Base-by-base conservation (phyloP, 371 early-diverging fungal species). In the Mortierella sp. region DNA sequence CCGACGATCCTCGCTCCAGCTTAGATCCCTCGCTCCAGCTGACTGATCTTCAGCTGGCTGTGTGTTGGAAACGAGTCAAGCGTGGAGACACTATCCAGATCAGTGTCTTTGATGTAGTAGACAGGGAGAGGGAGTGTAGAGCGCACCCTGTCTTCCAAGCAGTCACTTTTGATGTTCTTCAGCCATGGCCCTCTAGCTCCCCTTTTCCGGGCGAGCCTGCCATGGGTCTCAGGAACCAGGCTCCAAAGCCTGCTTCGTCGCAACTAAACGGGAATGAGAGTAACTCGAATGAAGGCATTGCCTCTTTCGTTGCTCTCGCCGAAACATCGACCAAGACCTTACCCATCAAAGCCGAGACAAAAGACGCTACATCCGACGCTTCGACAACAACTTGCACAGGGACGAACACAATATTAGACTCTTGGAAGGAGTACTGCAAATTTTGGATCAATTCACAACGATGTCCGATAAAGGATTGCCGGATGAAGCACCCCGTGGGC, bases 91-190 rank as follows among this genome's bases (percentile, higher is more conserved):
- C 62, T 0, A 66, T 88, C 26, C 29, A 63, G 4, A 60, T 84
- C 5, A 29, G 68, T 19, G 83, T 83, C 5, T 83, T 83, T 18
- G 57, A 60, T 1, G 75, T 86, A 0, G 66, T 72, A 0, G 81
- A 85, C 15, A 68, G 62, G 0, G 89, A 88, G 62, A 45, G 51
- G 7, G 44, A 60, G 9, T 63, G 59, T 1, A 72, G 77, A 46
- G 62, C 66, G 0, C 85, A 83, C 55, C 43, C 62, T 15, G 86
- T 88, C 9, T 87, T 75, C 66, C 89, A 88, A 48, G 82, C 82
- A 1, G 68, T 28, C 3, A 81, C 81, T n/a, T 80, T 86, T n/a
- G n/a, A 58, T 1, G 62, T 87, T 0, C 50, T 85, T 14, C 58
- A 71, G 15, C 57, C 80, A 19, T 87, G 79, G 79, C 70, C 72